Base-by-base conservation (phyloP, 768 basidiomycete species). In the Trametes cingulata region DNA sequence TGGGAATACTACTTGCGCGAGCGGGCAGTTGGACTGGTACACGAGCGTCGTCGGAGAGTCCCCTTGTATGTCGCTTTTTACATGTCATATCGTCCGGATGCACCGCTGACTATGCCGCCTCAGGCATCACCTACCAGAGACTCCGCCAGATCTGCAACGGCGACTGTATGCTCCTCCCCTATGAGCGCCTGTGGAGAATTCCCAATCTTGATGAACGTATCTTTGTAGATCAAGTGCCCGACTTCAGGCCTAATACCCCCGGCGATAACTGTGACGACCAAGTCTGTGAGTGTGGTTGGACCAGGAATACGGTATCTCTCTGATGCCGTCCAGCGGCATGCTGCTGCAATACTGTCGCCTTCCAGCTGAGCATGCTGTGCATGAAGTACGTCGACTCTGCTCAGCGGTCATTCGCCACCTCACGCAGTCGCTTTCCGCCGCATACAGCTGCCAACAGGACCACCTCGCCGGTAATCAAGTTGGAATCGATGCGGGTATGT, bases 141-240 rank as follows among this genome's bases (percentile, higher is more conserved):
- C 45, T 66, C 12, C 50, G 62, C 20, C 58, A 66, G 42, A 66
- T 66, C 12, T 66, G 65, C 56, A 66, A 66, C 41, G 51, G 27
- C 45, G 56, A 63, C 15, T 66, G 65, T 66, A 25, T 45, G 62
- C n/a, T n/a, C n/a, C n/a, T n/a, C n/a, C n/a, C n/a, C n/a, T n/a
- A n/a, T n/a, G n/a, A n/a, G n/a, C n/a, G n/a, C n/a, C n/a, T n/a
- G n/a, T n/a, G n/a, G n/a, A n/a, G n/a, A n/a, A n/a, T n/a, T n/a
- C n/a, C n/a, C n/a, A n/a, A n/a, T n/a, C n/a, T n/a, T n/a, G n/a
- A n/a, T n/a, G n/a, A n/a, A n/a, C n/a, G n/a, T n/a, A n/a, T n/a
- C n/a, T 37, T 17, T 19, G 2, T 10, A 58, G 57, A 58, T 22
- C 57, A 58, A 24, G 57, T 58, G 14, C 48, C 39, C 9, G 33